These are phyloP conservation scores for Royoungia palumana DNA, from an alignment of 768 basidiomycete species.

Conservation along the genomic window DNA sequence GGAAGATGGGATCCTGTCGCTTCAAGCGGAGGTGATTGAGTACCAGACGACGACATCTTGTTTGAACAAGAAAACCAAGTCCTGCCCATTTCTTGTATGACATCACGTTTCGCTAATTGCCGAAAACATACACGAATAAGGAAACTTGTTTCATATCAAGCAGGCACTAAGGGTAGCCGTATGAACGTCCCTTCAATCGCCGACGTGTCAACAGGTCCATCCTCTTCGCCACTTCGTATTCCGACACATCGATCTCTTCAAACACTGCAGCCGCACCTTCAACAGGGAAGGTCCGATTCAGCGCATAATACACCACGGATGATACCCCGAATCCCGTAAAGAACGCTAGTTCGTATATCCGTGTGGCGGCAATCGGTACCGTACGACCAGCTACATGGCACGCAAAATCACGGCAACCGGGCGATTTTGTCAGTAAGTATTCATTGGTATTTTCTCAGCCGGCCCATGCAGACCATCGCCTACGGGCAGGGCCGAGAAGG, in stretches of 20 bases:
- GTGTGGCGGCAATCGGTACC: conserved; percentile 68
- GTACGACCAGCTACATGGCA: conserved; percentile 45
- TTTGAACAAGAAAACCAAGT: neutral
- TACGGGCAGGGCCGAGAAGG: neutral
- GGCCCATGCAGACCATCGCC: neutral
- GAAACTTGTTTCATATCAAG: conserved; percentile 2
- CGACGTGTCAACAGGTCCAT: neutral
- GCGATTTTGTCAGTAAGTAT: neutral
- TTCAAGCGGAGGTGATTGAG: conserved; percentile 56
- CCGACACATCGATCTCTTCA: conserved; percentile 55
- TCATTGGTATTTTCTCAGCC: neutral
- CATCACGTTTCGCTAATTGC: conserved; percentile 25
- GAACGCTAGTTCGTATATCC: conserved; percentile 75
- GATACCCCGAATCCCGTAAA: conserved; percentile 81
- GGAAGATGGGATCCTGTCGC: conserved; percentile 44
- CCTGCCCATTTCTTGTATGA: conserved; percentile 10
- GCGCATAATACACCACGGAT: conserved; percentile 54
- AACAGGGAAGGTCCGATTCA: conserved; percentile 61
- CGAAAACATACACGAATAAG: conserved; percentile 18
- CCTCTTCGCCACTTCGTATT: conserved; percentile 6
- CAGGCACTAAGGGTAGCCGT: neutral
- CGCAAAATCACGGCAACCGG: neutral
- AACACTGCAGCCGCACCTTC: conserved; percentile 47
- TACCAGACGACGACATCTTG: conserved; percentile 35
- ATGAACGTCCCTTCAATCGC: neutral